Percentiles rank a stretch among this genome's conserved stretches.
Evolutionary conservation across 2,329 filamentous ascomycete genomes (phyloP).

Genomic region (Botrytis galanthina): DNA sequence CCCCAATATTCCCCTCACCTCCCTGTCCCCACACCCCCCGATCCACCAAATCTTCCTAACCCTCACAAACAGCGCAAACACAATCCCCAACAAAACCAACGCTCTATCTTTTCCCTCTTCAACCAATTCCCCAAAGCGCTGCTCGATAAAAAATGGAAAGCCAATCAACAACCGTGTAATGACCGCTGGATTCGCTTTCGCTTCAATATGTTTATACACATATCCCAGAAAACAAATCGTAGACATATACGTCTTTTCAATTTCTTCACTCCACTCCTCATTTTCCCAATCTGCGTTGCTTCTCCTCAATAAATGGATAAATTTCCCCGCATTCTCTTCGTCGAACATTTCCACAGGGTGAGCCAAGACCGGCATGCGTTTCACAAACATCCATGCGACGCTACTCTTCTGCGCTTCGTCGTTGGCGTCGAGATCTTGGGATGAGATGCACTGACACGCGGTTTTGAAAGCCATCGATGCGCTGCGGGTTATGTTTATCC

Average conservation of each 20-base stretch:
- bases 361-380: slow-evolving; percentile 8
- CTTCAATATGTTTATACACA: slow-evolving; percentile 12
- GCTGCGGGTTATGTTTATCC: slow-evolving; percentile 25
- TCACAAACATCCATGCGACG: slow-evolving; percentile 11
- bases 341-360: background rate
- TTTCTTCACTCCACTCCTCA: slow-evolving; percentile 27
- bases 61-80: slow-evolving; percentile 36
- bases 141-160: slow-evolving; percentile 21
- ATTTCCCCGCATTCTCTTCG: background rate
- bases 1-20: slow-evolving; percentile 12
- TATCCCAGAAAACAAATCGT: slow-evolving; percentile 21
- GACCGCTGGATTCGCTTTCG: background rate
- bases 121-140: slow-evolving; percentile 23
- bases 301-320: background rate
- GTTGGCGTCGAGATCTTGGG: background rate
- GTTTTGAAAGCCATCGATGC: slow-evolving; percentile 21
- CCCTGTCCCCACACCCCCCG: slow-evolving; percentile 21
- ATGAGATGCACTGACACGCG: background rate
- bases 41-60: slow-evolving; percentile 39
- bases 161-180: slow-evolving; percentile 16
- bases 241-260: slow-evolving; percentile 20
- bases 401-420: background rate
- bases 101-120: slow-evolving; percentile 22
- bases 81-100: slow-evolving; percentile 32
- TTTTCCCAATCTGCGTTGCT: background rate